These are phyloP conservation scores for Fusarium redolens DNA, from an alignment of 2,329 filamentous ascomycete genomes.

Conservation along the genomic window DNA sequence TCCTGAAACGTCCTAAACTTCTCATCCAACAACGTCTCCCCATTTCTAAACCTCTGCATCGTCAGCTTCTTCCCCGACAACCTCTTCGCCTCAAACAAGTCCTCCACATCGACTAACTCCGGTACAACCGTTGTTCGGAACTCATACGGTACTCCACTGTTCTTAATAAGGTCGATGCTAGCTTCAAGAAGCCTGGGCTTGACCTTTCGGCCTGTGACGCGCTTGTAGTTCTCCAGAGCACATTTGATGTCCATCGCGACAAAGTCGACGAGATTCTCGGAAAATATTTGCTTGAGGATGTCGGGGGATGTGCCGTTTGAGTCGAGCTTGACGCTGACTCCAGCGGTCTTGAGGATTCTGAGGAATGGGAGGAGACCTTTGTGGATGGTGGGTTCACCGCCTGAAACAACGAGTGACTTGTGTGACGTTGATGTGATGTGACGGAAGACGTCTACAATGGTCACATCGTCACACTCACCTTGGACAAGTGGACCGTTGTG, in stretches of 20 bases:
- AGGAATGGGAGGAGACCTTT: constrained; percentile 36
- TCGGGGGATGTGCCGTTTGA: constrained; percentile 33
- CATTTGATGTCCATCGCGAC: constrained; percentile 44
- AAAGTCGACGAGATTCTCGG: constrained; percentile 30
- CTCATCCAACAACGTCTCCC: constrained; percentile 6
- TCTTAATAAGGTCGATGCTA: constrained; percentile 36
- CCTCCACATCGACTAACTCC: constrained; percentile 35
- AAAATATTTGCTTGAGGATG: constrained; percentile 1
- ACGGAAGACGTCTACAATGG: constrained; percentile 23
- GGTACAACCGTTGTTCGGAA: constrained; percentile 42
- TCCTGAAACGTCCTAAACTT: constrained; percentile 16
- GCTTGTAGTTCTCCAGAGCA: constrained; percentile 40
- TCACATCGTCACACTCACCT: constrained; percentile 30
- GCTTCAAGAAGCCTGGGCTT: constrained; percentile 25
- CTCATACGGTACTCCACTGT: constrained; percentile 32
- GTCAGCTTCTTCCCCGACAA: constrained; percentile 39
- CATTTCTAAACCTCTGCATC: constrained; percentile 38
- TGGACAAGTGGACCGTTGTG: constrained; percentile 38
- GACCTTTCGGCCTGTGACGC: constrained; percentile 31
- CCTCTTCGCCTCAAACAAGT: constrained; percentile 39
- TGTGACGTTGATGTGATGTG: constrained; percentile 33
- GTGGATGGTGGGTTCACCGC: constrained; percentile 41
- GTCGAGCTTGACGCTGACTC: constrained; percentile 33
- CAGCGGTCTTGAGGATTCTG: constrained; percentile 25
- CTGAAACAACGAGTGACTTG: constrained; percentile 38